Evolutionary conservation across 169 alveolate species (phyloP).

Genomic region (Theileria parva): DNA sequence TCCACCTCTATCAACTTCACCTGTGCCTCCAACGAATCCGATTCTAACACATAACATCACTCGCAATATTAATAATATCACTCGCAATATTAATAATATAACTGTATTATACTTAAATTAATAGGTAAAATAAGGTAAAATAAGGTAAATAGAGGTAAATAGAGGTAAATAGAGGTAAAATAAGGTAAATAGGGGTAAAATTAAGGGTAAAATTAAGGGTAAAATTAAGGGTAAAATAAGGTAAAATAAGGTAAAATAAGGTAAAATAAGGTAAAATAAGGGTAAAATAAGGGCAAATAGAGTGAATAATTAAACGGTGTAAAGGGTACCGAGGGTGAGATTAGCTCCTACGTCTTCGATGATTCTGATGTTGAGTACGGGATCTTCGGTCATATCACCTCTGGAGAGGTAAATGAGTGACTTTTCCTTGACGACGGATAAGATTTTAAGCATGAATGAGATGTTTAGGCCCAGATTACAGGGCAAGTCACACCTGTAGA

Average conservation of each 20-base stretch:
- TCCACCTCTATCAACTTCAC: constrained; percentile 80
- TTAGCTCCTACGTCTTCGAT: constrained; percentile 36
- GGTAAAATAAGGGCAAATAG: too few relatives aligned
- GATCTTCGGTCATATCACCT: constrained; percentile 74
- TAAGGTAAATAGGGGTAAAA: too few relatives aligned
- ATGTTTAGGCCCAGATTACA: constrained; percentile 76
- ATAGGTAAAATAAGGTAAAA: not conserved
- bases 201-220: too few relatives aligned
- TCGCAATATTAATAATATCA: not conserved
- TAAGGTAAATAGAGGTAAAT: too few relatives aligned
- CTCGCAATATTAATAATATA: not conserved
- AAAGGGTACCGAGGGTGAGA: constrained; percentile 19
- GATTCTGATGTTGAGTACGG: constrained; percentile 45
- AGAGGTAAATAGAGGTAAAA: too few relatives aligned
- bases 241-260: not conserved
- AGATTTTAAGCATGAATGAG: constrained; percentile 76
- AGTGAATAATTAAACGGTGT: too few relatives aligned
- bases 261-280: too few relatives aligned
- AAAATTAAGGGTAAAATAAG: not conserved
- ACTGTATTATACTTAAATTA: not conserved
- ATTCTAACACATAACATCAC: constrained; percentile 65
- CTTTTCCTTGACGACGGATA: constrained; percentile 75
- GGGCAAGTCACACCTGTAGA: constrained; percentile 85
- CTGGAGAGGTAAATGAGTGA: constrained; percentile 68
- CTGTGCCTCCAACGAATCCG: constrained; percentile 74